These are phyloP conservation scores for Heritiera littoralis DNA, from an alignment of 345 rosid genomes.

Conservation along the genomic window DNA sequence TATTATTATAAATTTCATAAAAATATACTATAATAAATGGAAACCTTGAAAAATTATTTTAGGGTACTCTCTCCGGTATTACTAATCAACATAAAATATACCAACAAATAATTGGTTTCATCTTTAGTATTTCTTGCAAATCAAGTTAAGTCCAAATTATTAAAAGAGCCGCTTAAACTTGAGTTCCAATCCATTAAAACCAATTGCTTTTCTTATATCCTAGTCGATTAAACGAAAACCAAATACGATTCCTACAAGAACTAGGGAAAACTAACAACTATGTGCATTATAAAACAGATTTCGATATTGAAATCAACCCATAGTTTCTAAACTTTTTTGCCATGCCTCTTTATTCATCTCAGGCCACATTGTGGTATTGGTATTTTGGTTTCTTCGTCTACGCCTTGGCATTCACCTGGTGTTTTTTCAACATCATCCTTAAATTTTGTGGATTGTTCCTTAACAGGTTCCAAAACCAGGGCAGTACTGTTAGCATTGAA, in stretches of 20 bases:
- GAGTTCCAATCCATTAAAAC: too few relatives aligned
- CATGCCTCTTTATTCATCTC: background rate
- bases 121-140: too few relatives aligned
- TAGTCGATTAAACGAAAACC: background rate
- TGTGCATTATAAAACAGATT: background rate
- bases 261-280: background rate
- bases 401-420: background rate
- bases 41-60: too few relatives aligned
- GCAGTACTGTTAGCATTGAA: background rate
- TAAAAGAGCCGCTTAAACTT: too few relatives aligned
- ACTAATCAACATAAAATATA: too few relatives aligned
- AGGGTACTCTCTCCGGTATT: too few relatives aligned
- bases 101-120: too few relatives aligned
- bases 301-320: background rate
- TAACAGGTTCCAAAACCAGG: background rate
- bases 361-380: background rate
- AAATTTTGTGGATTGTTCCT: background rate
- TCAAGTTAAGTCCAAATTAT: background rate
- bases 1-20: too few relatives aligned
- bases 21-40: too few relatives aligned
- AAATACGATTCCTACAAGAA: background rate
- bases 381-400: background rate
- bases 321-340: background rate
- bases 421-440: background rate
- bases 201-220: too few relatives aligned